Conservation (phyloP, 2,329 filamentous ascomycete genomes). For the Phialocephala subalpina region DNA sequence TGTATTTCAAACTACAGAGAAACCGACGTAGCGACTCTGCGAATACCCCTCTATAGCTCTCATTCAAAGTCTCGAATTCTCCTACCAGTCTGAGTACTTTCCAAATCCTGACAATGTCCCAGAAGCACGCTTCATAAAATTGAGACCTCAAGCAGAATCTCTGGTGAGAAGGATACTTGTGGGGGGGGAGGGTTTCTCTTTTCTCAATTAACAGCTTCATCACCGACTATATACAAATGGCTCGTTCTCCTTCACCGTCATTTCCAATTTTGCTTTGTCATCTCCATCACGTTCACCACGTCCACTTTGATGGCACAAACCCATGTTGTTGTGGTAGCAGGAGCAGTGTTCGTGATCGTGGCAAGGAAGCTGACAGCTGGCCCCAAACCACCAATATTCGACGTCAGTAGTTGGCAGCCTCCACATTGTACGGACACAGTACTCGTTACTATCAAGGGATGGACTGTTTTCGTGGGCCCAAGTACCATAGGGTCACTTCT, state of each 20-base stretch:
- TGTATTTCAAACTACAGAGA: not conserved
- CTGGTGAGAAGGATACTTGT: not conserved
- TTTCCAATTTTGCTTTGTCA: not conserved
- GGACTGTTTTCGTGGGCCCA: constrained; percentile 24
- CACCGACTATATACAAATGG: not conserved
- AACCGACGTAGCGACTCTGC: not conserved
- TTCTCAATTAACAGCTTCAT: not conserved
- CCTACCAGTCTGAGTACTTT: not conserved
- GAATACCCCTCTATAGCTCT: not conserved
- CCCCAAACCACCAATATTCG: constrained; percentile 23
- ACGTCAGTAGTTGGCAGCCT: constrained; percentile 22
- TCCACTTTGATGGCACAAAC: constrained; percentile 7
- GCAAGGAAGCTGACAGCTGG: constrained; percentile 22
- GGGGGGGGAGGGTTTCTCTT: not conserved
- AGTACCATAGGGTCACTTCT: not conserved
- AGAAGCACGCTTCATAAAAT: not conserved
- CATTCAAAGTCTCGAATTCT: not conserved
- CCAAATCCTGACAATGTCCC: no score
- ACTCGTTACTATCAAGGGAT: constrained; percentile 23
- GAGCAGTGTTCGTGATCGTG: constrained; percentile 22
- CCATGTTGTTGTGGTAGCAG: constrained; percentile 18
- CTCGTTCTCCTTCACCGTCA: not conserved
- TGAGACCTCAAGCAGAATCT: not conserved
- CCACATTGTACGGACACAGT: constrained; percentile 23
- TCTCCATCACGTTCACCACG: not conserved